phyloP scores from a whole-genome alignment of 768 basidiomycete genomes.

The Gloeophyllum trabeum region DNA sequence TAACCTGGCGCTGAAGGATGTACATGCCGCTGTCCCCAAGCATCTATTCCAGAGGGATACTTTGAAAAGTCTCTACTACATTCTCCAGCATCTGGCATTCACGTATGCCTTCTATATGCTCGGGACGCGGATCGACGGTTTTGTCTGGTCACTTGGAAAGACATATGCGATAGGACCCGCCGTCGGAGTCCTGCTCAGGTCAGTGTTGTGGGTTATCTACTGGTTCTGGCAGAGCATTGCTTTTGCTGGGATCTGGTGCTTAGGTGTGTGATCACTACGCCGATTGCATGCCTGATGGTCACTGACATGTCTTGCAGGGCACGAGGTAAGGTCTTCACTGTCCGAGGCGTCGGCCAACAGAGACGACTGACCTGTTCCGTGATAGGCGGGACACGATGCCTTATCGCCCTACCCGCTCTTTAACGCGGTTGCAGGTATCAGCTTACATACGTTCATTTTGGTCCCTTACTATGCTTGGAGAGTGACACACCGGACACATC shows the following conservation, averaged over 20 bases:
- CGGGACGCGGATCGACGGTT: slow-evolving; percentile 23
- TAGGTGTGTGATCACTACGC: slow-evolving; percentile 7
- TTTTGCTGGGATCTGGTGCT: slow-evolving; percentile 13
- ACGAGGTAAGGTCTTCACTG: slow-evolving; percentile 30
- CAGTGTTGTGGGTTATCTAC: slow-evolving; percentile 8
- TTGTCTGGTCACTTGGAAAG: not conserved
- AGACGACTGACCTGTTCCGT: no score
- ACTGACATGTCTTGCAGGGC: slow-evolving; percentile 18
- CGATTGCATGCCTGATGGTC: not conserved
- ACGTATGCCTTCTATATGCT: slow-evolving; percentile 26
- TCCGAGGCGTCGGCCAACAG: no score
- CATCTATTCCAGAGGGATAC: slow-evolving; percentile 36
- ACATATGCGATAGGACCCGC: not conserved
- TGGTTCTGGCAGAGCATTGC: slow-evolving; percentile 17
- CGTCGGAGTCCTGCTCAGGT: not conserved
- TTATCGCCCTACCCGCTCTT: slow-evolving; percentile 26
- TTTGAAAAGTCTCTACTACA: slow-evolving; percentile 28
- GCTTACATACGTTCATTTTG: slow-evolving; percentile 26
- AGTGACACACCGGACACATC: slow-evolving; percentile 14
- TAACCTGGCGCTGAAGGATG: slow-evolving; percentile 25
- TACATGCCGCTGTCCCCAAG: slow-evolving; percentile 36
- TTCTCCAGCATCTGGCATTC: slow-evolving; percentile 29
- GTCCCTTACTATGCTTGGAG: slow-evolving; percentile 15
- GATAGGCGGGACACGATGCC: slow-evolving; percentile 38
- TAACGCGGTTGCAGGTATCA: slow-evolving; percentile 28